A percentile compares a stretch with the other conserved stretches of the same genome.
These are phyloP conservation scores for Torulaspora indica DNA, from an alignment of 805 yeast genomes.

Conservation along the genomic window DNA sequence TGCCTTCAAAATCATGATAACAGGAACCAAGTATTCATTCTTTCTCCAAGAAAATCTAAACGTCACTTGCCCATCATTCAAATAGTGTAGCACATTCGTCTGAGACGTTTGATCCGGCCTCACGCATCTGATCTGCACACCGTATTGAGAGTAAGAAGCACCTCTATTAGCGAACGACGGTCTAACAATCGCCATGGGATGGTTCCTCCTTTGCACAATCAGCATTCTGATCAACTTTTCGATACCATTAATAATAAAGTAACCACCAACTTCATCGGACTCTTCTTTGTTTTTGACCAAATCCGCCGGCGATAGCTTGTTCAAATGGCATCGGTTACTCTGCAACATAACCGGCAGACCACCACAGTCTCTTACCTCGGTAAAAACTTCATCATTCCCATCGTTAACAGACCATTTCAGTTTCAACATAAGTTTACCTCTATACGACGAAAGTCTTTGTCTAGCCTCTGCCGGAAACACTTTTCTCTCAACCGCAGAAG, in stretches of 20 bases:
- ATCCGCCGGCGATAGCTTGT: conserved; percentile 75
- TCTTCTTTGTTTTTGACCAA: conserved; percentile 79
- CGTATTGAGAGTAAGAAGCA: conserved; percentile 77
- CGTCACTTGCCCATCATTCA: conserved; percentile 92
- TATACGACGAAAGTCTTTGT: conserved; percentile 81
- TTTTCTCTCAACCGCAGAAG: conserved; percentile 67
- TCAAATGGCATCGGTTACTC: conserved; percentile 87
- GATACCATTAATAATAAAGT: conserved; percentile 92
- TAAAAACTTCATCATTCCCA: conserved; percentile 59
- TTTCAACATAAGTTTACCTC: conserved; percentile 71
- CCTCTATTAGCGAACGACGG: conserved; percentile 95
- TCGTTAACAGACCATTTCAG: conserved; percentile 84
- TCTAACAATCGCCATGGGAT: conserved; percentile 95
- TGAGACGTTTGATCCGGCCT: conserved; percentile 97
- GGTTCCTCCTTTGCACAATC: conserved; percentile 95
- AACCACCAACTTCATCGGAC: conserved; percentile 94
- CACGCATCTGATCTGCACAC: conserved; percentile 90
- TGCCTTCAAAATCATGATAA: conserved; percentile 86
- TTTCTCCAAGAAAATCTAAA: conserved; percentile 97
- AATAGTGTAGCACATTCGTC: conserved; percentile 93
- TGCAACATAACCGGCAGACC: conserved; percentile 86
- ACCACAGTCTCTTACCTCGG: conserved; percentile 87
- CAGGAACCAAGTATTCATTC: conserved; percentile 92
- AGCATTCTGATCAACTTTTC: conserved; percentile 96
- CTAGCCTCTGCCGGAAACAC: conserved; percentile 84